Conservation (phyloP, 2,329 filamentous ascomycete genomes). For the Diaporthe capsici region DNA sequence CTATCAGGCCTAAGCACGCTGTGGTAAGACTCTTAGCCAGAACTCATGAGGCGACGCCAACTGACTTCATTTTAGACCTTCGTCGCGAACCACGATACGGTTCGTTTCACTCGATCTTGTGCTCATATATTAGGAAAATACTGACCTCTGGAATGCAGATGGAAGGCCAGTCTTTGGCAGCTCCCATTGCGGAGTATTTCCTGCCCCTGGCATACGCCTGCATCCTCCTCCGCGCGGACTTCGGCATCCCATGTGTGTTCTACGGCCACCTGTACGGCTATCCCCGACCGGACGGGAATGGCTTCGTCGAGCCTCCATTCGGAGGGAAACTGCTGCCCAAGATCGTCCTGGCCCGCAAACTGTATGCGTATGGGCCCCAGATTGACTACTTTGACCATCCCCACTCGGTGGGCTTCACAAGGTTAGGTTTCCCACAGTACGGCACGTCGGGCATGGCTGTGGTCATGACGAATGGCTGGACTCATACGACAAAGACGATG, state of each 20-base stretch:
- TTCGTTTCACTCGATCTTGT: constrained; percentile 45
- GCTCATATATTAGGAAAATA: neutral
- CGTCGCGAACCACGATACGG: constrained; percentile 78
- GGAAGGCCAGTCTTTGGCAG: constrained; percentile 67
- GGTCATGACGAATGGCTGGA: constrained; percentile 67
- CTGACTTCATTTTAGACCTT: constrained; percentile 61
- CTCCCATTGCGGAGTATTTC: constrained; percentile 73
- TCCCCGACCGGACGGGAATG: constrained; percentile 59
- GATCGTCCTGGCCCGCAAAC: constrained; percentile 72
- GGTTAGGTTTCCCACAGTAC: constrained; percentile 60
- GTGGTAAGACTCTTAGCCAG: constrained; percentile 59
- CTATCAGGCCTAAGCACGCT: constrained; percentile 66
- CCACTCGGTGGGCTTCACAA: constrained; percentile 72
- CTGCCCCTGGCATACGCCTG: constrained; percentile 77
- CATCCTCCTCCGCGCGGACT: constrained; percentile 71
- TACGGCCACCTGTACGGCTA: constrained; percentile 80
- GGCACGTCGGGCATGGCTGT: constrained; percentile 69
- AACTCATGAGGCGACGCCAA: too few relatives aligned
- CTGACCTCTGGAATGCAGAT: constrained; percentile 18
- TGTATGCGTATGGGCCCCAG: constrained; percentile 77
- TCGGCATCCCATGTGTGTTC: constrained; percentile 77
- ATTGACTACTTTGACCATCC: constrained; percentile 72
- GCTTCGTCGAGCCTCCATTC: constrained; percentile 56
- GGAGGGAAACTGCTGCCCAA: constrained; percentile 66
- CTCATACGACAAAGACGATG: constrained; percentile 68